Percentiles rank a stretch among this genome's conserved stretches.
These are phyloP conservation scores for Polygonum maritimum DNA, from an alignment of 148 eudicot genomes.

Conservation along the genomic window DNA sequence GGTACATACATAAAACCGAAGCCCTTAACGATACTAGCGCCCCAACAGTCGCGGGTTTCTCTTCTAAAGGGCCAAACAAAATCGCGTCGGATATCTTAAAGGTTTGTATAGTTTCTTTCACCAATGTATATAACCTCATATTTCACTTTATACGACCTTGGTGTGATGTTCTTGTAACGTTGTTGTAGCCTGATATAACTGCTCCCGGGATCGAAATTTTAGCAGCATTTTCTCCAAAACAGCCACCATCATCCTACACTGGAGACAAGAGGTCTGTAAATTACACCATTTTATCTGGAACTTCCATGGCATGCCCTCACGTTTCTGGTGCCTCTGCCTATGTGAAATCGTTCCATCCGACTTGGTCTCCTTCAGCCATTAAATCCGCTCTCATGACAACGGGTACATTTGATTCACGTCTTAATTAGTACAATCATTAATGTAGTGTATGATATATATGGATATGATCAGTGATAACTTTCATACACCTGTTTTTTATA, in stretches of 20 bases:
- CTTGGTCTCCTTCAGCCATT: constrained; percentile 62
- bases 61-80: constrained; percentile 29
- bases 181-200: constrained; percentile 49
- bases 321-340: constrained; percentile 54
- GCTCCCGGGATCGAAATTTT: constrained; percentile 61
- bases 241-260: background rate
- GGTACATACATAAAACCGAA: constrained; percentile 26
- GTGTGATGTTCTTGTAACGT: background rate
- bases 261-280: constrained; percentile 22
- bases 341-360: constrained; percentile 46
- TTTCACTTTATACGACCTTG: background rate
- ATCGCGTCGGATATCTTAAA: constrained; percentile 25
- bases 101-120: background rate
- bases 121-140: background rate
- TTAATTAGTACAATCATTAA: too few relatives aligned
- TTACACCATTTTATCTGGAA: constrained; percentile 38
- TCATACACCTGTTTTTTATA: too few relatives aligned
- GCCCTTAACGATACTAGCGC: constrained; percentile 20
- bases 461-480: too few relatives aligned
- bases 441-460: too few relatives aligned
- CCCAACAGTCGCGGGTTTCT: constrained; percentile 24
- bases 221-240: constrained; percentile 45
- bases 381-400: constrained; percentile 72
- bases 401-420: constrained; percentile 18
- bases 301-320: constrained; percentile 76